Conservation (phyloP, 208 protist genomes). For the Naegleria lovaniensis region DNA sequence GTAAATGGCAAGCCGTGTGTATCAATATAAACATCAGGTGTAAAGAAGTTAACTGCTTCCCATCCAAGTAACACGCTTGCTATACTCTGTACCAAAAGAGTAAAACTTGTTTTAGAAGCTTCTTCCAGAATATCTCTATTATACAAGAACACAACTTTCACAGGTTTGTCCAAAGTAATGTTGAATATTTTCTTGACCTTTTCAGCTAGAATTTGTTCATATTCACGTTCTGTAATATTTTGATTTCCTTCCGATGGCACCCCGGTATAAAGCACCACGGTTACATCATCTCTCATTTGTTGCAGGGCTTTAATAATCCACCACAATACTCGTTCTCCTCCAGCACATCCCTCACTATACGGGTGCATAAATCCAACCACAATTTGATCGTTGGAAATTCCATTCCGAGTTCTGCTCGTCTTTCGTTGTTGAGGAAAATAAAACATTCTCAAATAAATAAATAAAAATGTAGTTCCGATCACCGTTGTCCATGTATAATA, state of each 20-base stretch:
- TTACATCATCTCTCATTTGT: slow-evolving; percentile 41
- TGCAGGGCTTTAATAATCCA: slow-evolving; percentile 62
- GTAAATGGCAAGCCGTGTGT: slow-evolving; percentile 89
- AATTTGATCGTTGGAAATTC: not conserved
- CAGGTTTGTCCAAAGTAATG: slow-evolving; percentile 50
- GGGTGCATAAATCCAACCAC: slow-evolving; percentile 79
- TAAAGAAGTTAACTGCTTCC: slow-evolving; percentile 58
- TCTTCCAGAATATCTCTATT: slow-evolving; percentile 57
- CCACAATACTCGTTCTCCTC: slow-evolving; percentile 93
- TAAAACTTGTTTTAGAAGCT: slow-evolving; percentile 60
- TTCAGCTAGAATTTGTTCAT: slow-evolving; percentile 33
- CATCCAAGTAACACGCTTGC: slow-evolving; percentile 72
- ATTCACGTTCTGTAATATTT: slow-evolving; percentile 28
- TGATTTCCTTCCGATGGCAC: slow-evolving; percentile 54
- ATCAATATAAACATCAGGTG: slow-evolving; percentile 69
- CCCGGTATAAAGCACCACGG: slow-evolving; percentile 48
- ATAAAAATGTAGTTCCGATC: not conserved
- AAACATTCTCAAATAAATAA: not conserved
- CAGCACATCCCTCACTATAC: slow-evolving; percentile 77
- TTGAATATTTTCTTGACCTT: slow-evolving; percentile 60
- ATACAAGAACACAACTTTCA: slow-evolving; percentile 63
- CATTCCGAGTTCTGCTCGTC: not conserved
- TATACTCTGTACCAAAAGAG: slow-evolving; percentile 81
- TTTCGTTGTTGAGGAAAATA: not conserved
- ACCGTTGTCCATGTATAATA: not conserved